Evolutionary conservation across 495 filamentous ascomycete species (phyloP).

Genomic region (Hypoxylon subgilvum): DNA sequence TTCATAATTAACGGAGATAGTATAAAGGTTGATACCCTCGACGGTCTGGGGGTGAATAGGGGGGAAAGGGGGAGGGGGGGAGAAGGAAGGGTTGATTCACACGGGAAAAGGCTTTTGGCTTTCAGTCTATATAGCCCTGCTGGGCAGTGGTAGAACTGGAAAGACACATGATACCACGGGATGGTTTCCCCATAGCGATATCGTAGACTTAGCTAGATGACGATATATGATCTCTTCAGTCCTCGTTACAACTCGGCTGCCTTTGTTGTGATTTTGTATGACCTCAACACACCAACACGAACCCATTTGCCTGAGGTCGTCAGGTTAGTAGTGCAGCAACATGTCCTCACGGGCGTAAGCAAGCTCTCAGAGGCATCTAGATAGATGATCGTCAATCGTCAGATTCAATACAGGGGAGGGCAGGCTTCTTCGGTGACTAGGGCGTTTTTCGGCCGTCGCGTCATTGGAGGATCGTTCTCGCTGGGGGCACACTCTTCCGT

Average conservation of each 20-base stretch:
- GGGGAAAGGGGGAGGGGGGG: constrained; percentile 6
- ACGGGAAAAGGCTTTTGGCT: constrained; percentile 8
- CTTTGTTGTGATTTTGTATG: no score
- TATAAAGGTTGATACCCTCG: constrained; percentile 32
- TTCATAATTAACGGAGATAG: constrained; percentile 39
- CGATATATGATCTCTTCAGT: constrained; percentile 28
- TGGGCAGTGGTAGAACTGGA: constrained; percentile 37
- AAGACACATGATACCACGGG: constrained; percentile 33
- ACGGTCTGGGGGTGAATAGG: constrained; percentile 9
- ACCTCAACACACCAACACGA: no score
- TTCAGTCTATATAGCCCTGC: constrained; percentile 28
- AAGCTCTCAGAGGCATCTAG: background rate
- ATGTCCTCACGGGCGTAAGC: no score
- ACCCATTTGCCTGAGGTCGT: no score
- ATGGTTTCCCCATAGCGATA: constrained; percentile 35
- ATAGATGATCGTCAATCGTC: constrained; percentile 3
- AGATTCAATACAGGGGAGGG: constrained; percentile 10
- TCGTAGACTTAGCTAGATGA: constrained; percentile 33
- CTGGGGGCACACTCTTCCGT: constrained; percentile 6
- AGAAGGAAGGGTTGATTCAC: background rate
- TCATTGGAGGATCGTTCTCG: constrained; percentile 15
- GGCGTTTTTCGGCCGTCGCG: background rate
- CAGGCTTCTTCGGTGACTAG: constrained; percentile 6
- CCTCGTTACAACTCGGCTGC: background rate
- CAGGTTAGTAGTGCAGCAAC: no score